Evolutionary conservation across 805 yeast species (phyloP).

Genomic region (Teunomyces panamensis): DNA sequence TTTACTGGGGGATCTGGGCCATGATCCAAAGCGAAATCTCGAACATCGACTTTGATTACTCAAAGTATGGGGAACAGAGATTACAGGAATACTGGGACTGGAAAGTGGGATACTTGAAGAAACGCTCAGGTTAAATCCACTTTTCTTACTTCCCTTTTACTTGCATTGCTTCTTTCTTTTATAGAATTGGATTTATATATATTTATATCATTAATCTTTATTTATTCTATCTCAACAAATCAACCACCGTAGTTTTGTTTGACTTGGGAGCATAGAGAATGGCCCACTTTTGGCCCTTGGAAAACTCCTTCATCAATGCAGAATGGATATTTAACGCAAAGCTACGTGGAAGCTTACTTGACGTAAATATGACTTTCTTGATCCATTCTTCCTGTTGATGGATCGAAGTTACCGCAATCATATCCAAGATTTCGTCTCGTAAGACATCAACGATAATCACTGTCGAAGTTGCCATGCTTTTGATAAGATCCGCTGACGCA

Average conservation of each 20-base stretch:
- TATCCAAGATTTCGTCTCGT: slow-evolving; percentile 80
- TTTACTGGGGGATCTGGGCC: slow-evolving; percentile 85
- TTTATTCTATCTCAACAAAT: slow-evolving; percentile 16
- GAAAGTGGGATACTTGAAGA: slow-evolving; percentile 37
- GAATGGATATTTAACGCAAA: slow-evolving; percentile 73
- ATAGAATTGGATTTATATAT: neutral
- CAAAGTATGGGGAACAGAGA: slow-evolving; percentile 55
- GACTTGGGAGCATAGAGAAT: slow-evolving; percentile 76
- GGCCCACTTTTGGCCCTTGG: slow-evolving; percentile 72
- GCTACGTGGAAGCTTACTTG: slow-evolving; percentile 76
- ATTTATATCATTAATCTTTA: neutral
- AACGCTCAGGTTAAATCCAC: neutral
- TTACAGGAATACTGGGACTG: slow-evolving; percentile 69
- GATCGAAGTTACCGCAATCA: slow-evolving; percentile 75
- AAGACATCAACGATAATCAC: slow-evolving; percentile 69
- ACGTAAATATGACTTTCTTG: slow-evolving; percentile 75
- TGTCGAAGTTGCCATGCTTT: slow-evolving; percentile 61
- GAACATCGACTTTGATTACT: slow-evolving; percentile 69
- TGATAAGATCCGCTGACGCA: slow-evolving; percentile 54
- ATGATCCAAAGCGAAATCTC: slow-evolving; percentile 69
- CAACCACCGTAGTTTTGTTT: slow-evolving; percentile 50
- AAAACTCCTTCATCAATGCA: slow-evolving; percentile 68
- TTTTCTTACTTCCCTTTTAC: neutral
- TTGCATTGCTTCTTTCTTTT: neutral
- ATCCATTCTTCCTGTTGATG: slow-evolving; percentile 78